Evolutionary conservation across 2,329 filamentous ascomycete species (phyloP), one percentile per base, ranked within the genome.

Genomic region (Botrytis squamosa): DNA sequence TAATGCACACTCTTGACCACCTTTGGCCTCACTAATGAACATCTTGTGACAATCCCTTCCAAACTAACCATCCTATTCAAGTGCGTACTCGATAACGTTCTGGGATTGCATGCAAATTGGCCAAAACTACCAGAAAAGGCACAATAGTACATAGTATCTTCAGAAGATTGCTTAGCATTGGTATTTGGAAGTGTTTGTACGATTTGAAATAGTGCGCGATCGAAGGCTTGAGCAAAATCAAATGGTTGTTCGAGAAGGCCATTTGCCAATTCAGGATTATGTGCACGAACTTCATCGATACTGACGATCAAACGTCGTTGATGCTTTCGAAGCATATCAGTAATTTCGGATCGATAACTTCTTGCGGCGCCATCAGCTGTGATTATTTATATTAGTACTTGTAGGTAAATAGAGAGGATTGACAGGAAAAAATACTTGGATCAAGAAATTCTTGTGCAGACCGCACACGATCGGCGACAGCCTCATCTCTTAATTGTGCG

Each of bases 1-100:
- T 95, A 98, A 83, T 99, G 96, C 71, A 99, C 95, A 83, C 96
- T 98, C 85, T 97, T 97, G 75, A 98, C 91, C n/a, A 99, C 90
- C 84, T 99, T 99, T 18, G 96, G 96, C 73, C 97, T 89, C 76
- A 99, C 97, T 33, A 99, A 87, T 38, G 95, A 98, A 84, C 94
- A 97, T 82, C 96, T 93, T 52, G 96, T 99, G 60, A 99, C 96
- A 79, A 99, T 99, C 65, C 96, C 96, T 84, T 99, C 96, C 70
- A 99, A 88, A 5, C 95, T 97, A 22, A 99, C 93, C 95, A 99
- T 98, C 80, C 93, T 91, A 83, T 99, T 99, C 73, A 99, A 88
- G 80, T 97, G 93, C 59, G 90, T 88, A 3, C 95, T 98, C 69
- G 93, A 93, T 44, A 99, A 85, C 0, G 96, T 98, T 78, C 96